Percentiles rank a stretch among this genome's conserved stretches.
These are phyloP conservation scores for Triangularia setosa DNA, from an alignment of 2,329 filamentous ascomycete species.

Conservation along the genomic window DNA sequence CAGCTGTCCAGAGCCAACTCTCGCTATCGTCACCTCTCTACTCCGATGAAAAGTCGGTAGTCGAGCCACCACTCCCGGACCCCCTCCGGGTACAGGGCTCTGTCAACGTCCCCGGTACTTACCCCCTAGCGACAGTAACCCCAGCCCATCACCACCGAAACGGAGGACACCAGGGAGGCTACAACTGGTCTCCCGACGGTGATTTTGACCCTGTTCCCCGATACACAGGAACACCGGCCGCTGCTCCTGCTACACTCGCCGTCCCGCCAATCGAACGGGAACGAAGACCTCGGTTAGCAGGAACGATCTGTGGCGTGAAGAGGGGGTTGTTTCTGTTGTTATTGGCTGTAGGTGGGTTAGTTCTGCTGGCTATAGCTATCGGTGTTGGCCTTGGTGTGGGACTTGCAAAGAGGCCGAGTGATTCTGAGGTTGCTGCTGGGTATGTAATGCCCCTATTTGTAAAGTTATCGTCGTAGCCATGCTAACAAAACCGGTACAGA, in stretches of 20 bases:
- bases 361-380: constrained; percentile 16
- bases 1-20: neutral
- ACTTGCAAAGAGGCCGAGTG: constrained; percentile 6
- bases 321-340: constrained; percentile 11
- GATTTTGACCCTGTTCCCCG: constrained; percentile 9
- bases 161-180: neutral
- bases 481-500: neutral
- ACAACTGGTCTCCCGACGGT: neutral
- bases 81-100: neutral
- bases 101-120: neutral
- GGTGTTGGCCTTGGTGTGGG: constrained; percentile 20
- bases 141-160: neutral
- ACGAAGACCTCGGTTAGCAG: neutral
- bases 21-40: neutral
- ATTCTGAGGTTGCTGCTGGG: neutral
- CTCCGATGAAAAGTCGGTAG: constrained; percentile 5
- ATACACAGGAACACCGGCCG: constrained; percentile 11
- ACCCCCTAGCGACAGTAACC: neutral
- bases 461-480: no score
- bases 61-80: constrained; percentile 2
- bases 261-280: constrained; percentile 9
- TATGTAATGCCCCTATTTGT: neutral
- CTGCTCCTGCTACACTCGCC: constrained; percentile 1
- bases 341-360: constrained; percentile 7
- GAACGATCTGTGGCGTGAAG: constrained; percentile 14